These are phyloP conservation scores for Triticum dicoccoides DNA, from an alignment of 176 grass and related monocot species.

Conservation along the genomic window DNA sequence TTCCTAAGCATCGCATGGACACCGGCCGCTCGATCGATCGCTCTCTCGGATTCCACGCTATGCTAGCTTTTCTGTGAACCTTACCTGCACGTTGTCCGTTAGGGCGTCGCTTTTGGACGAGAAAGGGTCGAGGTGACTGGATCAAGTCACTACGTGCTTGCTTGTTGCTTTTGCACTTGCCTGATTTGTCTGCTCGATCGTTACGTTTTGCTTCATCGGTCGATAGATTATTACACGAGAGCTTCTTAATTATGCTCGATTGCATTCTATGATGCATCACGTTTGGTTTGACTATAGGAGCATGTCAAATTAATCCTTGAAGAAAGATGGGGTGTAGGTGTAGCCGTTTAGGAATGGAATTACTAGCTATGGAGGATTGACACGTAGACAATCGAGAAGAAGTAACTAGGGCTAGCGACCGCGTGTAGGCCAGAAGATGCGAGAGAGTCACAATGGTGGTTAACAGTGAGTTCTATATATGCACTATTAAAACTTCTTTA, in stretches of 20 bases:
- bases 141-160: not conserved
- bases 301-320: not conserved
- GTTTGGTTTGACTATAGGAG: not conserved
- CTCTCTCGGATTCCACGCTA: constrained; percentile 32
- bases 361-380: no score
- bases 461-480: no score
- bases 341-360: not conserved
- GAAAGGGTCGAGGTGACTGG: not conserved
- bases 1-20: constrained; percentile 36
- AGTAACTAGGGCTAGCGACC: no score
- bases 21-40: not conserved
- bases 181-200: not conserved
- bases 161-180: constrained; percentile 14
- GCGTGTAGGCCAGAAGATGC: no score
- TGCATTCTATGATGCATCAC: no score
- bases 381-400: no score
- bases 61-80: constrained; percentile 5
- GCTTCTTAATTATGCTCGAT: no score
- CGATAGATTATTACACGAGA: not conserved
- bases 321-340: not conserved
- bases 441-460: no score
- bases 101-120: constrained; percentile 45
- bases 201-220: not conserved
- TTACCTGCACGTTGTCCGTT: constrained; percentile 30
- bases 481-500: no score